Conservation (phyloP, 129 eudicot species). For the Chrysanthemum makinoi region DNA sequence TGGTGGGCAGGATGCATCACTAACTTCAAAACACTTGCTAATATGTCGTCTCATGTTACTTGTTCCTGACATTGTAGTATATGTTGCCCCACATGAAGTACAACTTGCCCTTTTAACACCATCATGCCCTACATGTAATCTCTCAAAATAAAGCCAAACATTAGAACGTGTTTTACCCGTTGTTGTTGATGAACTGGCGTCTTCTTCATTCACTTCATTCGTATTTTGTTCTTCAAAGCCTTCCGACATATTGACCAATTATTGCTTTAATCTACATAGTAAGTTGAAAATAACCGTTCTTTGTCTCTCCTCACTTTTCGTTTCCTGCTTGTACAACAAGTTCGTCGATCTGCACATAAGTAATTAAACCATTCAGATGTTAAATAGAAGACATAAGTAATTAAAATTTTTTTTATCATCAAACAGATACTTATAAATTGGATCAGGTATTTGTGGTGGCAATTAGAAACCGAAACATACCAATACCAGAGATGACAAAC, state of each 20-base stretch:
- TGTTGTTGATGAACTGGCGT: neutral
- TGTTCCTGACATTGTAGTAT: neutral
- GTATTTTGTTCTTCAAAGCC: too few relatives aligned
- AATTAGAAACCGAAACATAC: conserved; percentile 54
- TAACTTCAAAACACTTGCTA: neutral
- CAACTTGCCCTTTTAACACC: neutral
- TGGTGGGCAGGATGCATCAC: neutral
- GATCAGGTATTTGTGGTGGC: conserved; percentile 76
- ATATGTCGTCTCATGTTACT: neutral
- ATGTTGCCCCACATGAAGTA: too few relatives aligned
- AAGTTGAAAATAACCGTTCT: too few relatives aligned
- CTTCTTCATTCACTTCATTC: neutral
- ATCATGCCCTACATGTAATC: neutral
- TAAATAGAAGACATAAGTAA: too few relatives aligned
- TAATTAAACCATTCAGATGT: too few relatives aligned
- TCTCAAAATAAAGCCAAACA: neutral
- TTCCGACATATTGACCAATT: too few relatives aligned
- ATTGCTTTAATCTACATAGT: too few relatives aligned
- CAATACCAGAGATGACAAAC: conserved; percentile 44
- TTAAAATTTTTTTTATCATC: too few relatives aligned
- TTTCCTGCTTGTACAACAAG: too few relatives aligned
- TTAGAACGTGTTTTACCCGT: neutral
- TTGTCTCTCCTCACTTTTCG: too few relatives aligned
- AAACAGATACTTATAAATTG: neutral
- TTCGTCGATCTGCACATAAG: too few relatives aligned